Evolutionary conservation across 768 basidiomycete genomes (phyloP), one percentile per base, ranked within the genome.

Genomic region (Bullera alba): DNA sequence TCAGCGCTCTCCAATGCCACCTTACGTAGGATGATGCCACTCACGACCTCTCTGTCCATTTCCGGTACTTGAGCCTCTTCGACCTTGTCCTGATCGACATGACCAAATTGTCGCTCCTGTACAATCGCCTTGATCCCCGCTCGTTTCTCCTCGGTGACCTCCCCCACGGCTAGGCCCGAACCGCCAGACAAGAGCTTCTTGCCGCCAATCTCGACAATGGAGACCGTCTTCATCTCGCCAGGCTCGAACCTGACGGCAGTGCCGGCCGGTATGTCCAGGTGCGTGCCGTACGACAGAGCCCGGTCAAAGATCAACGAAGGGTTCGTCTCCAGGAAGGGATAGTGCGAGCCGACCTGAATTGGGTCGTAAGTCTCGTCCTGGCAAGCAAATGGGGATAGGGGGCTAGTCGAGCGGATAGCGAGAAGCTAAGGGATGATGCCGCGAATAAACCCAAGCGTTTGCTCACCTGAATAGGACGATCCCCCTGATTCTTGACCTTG

Each of bases 181-280:
- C 91, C 87, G 4, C 93, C 95, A 2, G 82, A 80, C 35, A 91
- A 80, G 29, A 80, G 70, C 60, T 80, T 79, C 0, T 74, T 71
- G 0, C 93, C 95, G 15, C 80, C 84, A 39, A 95, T 85, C 19
- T 80, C 71, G 53, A 87, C 86, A 5, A 97, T 80, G 0, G 79
- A 80, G 34, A 97, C 86, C 0, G 87, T 82, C 75, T 89, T 91
- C 32, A 73, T 68, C 60, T 93, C 89, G 2, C 91, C 89, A 0
- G 95, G 93, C 69, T 99, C 95, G 69, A 99, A 97, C 27, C 95
- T 82, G 4, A 95, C 87, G 5, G 95, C 92, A 0, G 91, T 97
- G 5, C 95, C 93, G 0, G 95, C 83, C 0, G 93, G 76, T 46
- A 97, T 95, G 69, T 99, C 90, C 5, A 99, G 81, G 19, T 69